Percentiles rank a stretch among this genome's conserved stretches.
phyloP scores from a whole-genome alignment of 2,329 filamentous ascomycete genomes.

The Fusarium clavum region DNA sequence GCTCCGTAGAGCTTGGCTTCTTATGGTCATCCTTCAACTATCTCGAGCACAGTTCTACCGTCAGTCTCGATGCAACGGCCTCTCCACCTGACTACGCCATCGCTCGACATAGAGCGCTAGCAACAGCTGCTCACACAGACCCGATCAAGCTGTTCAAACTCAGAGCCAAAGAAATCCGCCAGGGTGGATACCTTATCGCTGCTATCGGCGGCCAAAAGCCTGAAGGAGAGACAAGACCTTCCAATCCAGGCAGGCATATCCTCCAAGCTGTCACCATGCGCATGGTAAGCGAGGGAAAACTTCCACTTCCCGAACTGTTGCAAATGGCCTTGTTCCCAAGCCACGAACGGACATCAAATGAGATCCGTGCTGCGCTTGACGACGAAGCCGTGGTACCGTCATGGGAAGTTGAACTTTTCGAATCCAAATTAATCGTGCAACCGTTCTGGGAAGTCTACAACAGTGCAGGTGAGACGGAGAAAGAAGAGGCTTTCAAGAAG shows the following conservation, averaged over 20 bases:
- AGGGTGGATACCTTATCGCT: neutral
- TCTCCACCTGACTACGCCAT: slow-evolving; percentile 7
- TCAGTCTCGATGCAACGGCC: slow-evolving; percentile 10
- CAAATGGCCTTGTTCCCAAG: slow-evolving; percentile 7
- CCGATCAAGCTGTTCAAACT: slow-evolving; percentile 4
- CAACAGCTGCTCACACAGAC: neutral
- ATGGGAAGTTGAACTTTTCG: slow-evolving; percentile 3
- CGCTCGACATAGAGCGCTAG: slow-evolving; percentile 12
- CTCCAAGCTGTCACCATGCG: slow-evolving; percentile 8
- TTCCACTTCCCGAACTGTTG: neutral
- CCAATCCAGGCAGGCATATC: neutral
- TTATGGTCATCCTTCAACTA: slow-evolving; percentile 21
- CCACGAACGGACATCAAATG: neutral
- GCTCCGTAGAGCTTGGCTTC: neutral
- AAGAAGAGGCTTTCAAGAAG: neutral
- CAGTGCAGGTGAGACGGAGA: accelerated
- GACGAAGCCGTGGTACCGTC: neutral
- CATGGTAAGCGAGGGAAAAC: slow-evolving; percentile 5
- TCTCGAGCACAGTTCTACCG: neutral
- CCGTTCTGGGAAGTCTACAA: neutral
- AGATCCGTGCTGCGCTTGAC: neutral
- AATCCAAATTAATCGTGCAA: slow-evolving; percentile 9
- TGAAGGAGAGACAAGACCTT: neutral
- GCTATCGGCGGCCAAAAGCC: slow-evolving; percentile 7
- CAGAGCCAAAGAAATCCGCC: neutral